Base-by-base conservation (phyloP, 1,284 basidiomycete genomes). In the Irpex sp. region DNA sequence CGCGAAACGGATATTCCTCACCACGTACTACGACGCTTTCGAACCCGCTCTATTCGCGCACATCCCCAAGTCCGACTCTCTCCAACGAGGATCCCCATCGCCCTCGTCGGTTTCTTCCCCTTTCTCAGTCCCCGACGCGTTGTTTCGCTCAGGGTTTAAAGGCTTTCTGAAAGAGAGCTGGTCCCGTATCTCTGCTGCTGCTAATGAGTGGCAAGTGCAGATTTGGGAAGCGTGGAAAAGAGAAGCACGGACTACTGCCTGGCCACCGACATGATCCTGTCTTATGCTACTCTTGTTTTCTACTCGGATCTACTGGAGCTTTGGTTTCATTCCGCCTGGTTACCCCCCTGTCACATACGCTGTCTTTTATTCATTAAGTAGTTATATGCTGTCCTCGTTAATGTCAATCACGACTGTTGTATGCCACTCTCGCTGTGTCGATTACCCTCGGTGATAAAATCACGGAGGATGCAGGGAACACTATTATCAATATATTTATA, bases 11-110 rank as follows among this genome's bases (percentile, higher is more conserved):
- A 72, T 82, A 56, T 85, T 84, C 69, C 74, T 84, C 62, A 83
- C 81, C 62, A 83, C 83, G 64, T 91, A 90, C 68, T 90, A 88
- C 69, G 89, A 92, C 70, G 85, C 89, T 61, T 85, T 89, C 75
- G 83, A 88, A 70, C 84, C 87, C 17, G 85, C 90, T 69, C 79
- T 90, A 56, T 81, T 89, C 72, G 71, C 83, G 60, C 81, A 86
- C 74, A 71, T 79, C 64, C 77, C 76, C 66, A 79, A 77, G 68
- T 49, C 57, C 9, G 46, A 58, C 13, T 13, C 56, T 3, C 17
- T 56, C 9, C 81, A 80, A 36, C 58, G 60, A 26, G 57, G 58
- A 77, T 82, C 72, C 75, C 76, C 68, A 67, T 73, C 65, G 72
- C 70, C 63, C 69, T 62, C 69, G 19, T 77, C 72, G 66, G 72